Evolutionary conservation across 2,329 filamentous ascomycete species (phyloP).

Genomic region (Colletotrichum sp.): DNA sequence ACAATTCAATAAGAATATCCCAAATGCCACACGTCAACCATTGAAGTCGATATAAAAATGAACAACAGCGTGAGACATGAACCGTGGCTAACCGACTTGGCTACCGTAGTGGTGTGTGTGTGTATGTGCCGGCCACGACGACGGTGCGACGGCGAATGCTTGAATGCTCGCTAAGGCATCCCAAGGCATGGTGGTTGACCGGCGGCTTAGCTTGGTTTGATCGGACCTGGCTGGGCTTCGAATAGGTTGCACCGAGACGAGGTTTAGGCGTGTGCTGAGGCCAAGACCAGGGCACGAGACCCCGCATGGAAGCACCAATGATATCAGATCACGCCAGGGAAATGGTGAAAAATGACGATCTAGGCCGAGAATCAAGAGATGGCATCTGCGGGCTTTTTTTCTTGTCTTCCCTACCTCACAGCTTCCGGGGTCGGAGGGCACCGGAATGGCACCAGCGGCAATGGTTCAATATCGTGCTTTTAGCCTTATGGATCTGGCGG

Average conservation of each 20-base stretch:
- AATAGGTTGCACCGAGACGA: not conserved
- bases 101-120: not conserved
- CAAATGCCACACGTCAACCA: slow-evolving; percentile 21
- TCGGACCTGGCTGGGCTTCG: not conserved
- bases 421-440: not conserved
- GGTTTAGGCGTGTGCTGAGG: not conserved
- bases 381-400: not conserved
- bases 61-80: not conserved
- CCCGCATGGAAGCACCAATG: slow-evolving; percentile 10
- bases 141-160: not conserved
- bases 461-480: not conserved
- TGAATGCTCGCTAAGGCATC: not conserved
- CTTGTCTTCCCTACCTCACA: not conserved
- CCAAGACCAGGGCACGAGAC: slow-evolving; percentile 11
- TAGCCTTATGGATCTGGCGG: not conserved
- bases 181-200: not conserved
- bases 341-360: not conserved
- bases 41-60: not conserved
- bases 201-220: not conserved
- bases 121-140: no score
- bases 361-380: slow-evolving; percentile 6
- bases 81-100: not conserved
- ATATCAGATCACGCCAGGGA: slow-evolving; percentile 9
- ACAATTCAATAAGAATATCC: slow-evolving; percentile 23
- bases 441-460: not conserved